Percentiles rank a stretch among this genome's conserved stretches.
Conservation (phyloP, 1,284 basidiomycete genomes). For the Malassezia yamatoensis region DNA sequence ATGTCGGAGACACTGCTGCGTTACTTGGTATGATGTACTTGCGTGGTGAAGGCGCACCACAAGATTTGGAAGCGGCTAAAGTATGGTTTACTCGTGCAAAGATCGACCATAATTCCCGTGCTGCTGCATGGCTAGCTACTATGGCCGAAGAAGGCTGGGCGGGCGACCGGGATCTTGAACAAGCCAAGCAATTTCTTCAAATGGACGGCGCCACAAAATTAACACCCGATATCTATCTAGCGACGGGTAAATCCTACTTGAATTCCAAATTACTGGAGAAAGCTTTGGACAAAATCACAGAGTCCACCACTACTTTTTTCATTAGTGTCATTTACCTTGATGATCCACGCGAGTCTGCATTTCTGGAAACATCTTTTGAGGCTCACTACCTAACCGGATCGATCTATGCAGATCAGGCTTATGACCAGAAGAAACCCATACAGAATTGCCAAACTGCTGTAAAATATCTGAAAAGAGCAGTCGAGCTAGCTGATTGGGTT, state of each 20-base stretch:
- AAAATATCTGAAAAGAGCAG: constrained; percentile 54
- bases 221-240: neutral
- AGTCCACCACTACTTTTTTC: too few species aligned
- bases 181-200: neutral
- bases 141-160: constrained; percentile 84
- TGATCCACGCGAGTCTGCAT: neutral
- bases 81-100: constrained; percentile 87
- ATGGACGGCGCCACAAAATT: neutral
- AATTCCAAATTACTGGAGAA: neutral
- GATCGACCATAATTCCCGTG: constrained; percentile 63
- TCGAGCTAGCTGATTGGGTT: constrained; percentile 40
- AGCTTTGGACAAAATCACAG: neutral
- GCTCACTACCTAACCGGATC: neutral
- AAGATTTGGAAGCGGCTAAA: constrained; percentile 66
- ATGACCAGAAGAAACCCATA: neutral
- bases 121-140: constrained; percentile 77
- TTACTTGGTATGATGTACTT: constrained; percentile 79
- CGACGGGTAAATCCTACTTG: neutral
- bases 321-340: neutral
- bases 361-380: neutral
- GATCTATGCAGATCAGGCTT: neutral
- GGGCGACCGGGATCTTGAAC: constrained; percentile 28
- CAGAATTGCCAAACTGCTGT: neutral
- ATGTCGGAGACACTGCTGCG: constrained; percentile 19
- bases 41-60: constrained; percentile 78